Conservation (phyloP, 2,329 filamentous ascomycete genomes). For the Chaetomiaceae sp. region DNA sequence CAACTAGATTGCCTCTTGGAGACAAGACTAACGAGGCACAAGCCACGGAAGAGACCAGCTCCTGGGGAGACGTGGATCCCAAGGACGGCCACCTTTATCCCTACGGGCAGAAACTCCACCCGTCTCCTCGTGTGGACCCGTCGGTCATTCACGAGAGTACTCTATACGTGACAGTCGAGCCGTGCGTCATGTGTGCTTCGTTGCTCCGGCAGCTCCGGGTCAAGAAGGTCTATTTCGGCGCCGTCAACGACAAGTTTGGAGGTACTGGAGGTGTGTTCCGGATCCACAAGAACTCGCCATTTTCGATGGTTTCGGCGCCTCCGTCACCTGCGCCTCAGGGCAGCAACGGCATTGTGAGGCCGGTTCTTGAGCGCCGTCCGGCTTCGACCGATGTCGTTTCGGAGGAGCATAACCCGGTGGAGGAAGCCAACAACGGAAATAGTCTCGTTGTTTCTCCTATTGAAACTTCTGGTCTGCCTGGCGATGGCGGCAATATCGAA, state of each 20-base stretch:
- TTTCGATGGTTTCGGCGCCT: constrained; percentile 38
- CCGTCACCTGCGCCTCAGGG: constrained; percentile 31
- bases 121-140: constrained; percentile 55
- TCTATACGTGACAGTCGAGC: constrained; percentile 96
- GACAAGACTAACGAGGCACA: constrained; percentile 30
- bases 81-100: constrained; percentile 54
- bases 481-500: constrained; percentile 68
- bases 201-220: constrained; percentile 84
- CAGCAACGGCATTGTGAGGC: constrained; percentile 28
- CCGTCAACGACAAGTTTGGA: constrained; percentile 93
- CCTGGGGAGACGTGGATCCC: constrained; percentile 50
- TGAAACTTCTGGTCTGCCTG: constrained; percentile 29
- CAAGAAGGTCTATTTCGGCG: constrained; percentile 88
- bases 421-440: constrained; percentile 13
- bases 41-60: constrained; percentile 35
- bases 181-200: constrained; percentile 98
- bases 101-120: constrained; percentile 57
- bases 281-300: constrained; percentile 64
- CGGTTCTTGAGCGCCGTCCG: constrained; percentile 23
- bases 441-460: constrained; percentile 3
- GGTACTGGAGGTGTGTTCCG: constrained; percentile 91
- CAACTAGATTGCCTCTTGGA: constrained; percentile 22
- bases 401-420: constrained; percentile 9
- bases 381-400: constrained; percentile 14
- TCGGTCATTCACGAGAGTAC: constrained; percentile 66